These are phyloP conservation scores for Penicillium sclerotigenum DNA, from an alignment of 2,329 filamentous ascomycete genomes.

Conservation along the genomic window DNA sequence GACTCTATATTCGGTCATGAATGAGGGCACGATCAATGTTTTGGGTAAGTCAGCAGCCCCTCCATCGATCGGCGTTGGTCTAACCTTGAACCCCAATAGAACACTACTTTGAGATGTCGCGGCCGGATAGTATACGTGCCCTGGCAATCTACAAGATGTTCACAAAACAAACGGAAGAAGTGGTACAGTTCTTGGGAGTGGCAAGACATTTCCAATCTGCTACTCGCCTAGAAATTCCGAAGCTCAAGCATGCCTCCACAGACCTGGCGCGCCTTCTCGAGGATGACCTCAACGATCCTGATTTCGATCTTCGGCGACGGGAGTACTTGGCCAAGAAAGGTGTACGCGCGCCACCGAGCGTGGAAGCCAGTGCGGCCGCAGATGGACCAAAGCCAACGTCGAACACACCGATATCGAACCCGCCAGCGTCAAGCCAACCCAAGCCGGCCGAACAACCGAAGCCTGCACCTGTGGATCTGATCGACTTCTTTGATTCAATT, in stretches of 20 bases:
- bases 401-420: constrained; percentile 16
- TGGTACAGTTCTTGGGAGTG: constrained; percentile 83
- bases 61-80: not conserved
- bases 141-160: constrained; percentile 91
- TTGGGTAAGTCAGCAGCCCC: constrained; percentile 60
- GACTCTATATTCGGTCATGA: constrained; percentile 88
- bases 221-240: constrained; percentile 89
- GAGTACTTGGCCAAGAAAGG: constrained; percentile 90
- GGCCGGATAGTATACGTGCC: constrained; percentile 85
- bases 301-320: constrained; percentile 88
- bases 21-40: constrained; percentile 96
- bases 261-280: constrained; percentile 85
- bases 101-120: constrained; percentile 98
- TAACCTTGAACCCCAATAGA: constrained; percentile 51
- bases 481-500: constrained; percentile 93
- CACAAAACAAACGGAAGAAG: constrained; percentile 84
- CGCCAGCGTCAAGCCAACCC: constrained; percentile 19
- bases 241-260: constrained; percentile 93
- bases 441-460: constrained; percentile 36
- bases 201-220: constrained; percentile 89
- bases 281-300: constrained; percentile 89
- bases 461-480: constrained; percentile 64
- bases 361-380: constrained; percentile 43
- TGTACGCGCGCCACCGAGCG: constrained; percentile 51
- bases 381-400: constrained; percentile 16